Percentiles rank a stretch among this genome's conserved stretches.
Conservation (phyloP, 345 rosid species). For the Lepidium didymum region DNA sequence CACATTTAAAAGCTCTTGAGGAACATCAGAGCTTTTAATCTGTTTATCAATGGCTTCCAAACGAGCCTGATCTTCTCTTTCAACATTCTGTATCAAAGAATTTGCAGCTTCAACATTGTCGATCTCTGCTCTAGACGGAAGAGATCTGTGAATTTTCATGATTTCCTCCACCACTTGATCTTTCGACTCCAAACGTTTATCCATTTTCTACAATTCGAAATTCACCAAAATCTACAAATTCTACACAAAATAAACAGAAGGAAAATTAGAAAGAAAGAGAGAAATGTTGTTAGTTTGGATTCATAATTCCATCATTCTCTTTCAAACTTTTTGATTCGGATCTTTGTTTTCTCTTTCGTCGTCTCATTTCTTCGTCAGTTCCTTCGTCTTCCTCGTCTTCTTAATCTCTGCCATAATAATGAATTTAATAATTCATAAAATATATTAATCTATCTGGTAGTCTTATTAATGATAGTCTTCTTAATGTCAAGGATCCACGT, state of each 20-base stretch:
- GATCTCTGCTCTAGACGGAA: slow-evolving; percentile 63
- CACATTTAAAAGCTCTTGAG: slow-evolving; percentile 62
- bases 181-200: slow-evolving; percentile 32
- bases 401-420: too few species aligned
- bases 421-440: too few species aligned
- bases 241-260: not conserved
- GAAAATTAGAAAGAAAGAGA: not conserved
- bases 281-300: not conserved
- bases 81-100: slow-evolving; percentile 54
- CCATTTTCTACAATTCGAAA: slow-evolving; percentile 27
- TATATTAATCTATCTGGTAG: too few species aligned
- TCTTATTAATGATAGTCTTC: too few species aligned
- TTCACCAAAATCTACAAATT: not conserved
- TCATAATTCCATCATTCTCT: too few species aligned
- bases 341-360: too few species aligned
- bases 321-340: too few species aligned
- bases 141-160: slow-evolving; percentile 77
- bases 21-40: slow-evolving; percentile 41
- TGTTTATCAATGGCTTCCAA: slow-evolving; percentile 56
- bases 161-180: slow-evolving; percentile 70
- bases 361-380: too few species aligned
- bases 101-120: slow-evolving; percentile 80
- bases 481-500: too few species aligned
- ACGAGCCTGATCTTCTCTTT: slow-evolving; percentile 63
- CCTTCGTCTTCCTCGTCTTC: too few species aligned